Base-by-base conservation (phyloP, 352 stramenopile species). In the Stramenopiles sp. region DNA sequence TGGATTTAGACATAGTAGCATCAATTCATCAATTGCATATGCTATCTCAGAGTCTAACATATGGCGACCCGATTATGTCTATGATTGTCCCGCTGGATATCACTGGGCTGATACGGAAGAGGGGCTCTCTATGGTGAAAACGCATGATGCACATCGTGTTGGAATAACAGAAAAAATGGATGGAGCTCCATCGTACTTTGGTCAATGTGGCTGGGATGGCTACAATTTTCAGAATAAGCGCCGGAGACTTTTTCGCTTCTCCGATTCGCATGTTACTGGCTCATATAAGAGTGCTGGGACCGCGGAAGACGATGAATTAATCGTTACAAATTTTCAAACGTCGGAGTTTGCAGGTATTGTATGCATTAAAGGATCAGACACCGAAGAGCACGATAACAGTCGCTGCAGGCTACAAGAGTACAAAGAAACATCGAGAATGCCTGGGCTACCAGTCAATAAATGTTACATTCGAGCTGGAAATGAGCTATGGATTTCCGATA, bases 401-500 rank as follows among this genome's bases (percentile, higher is more conserved):
- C 22, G 55, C 22, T 71, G 55, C 55, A 71, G 55, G 27, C 22
- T 25, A 27, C 55, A 71, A 71, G 55, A 71, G 27, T 22, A 25
- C 22, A 71, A 71, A 71, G 55, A 71, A 25, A 71, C 55, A 22
- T 22, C 55, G 22, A 71, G 55, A 71, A 71, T 71, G 55, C 55
- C 55, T 71, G 55, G 55, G 22, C 55, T 71, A 71, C 55, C 55
- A 71, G 55, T 71, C 87, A 87, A 4, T 44, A 80, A 7, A 81
- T 30, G 78, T 80, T 33, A 83, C 32, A 67, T 67, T 30, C 83
- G 80, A 7, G 83, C 82, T 82, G 88, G 32, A 31, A 67, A 4
- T 25, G 89, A 94, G 81, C 86, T 96, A 1, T 96, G 92, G 92
- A 76, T 83, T 8, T 93, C 90, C 0, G 91, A 96, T 83, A 91